Evolutionary conservation across 768 basidiomycete genomes (phyloP).

Genomic region (Gloeopeniophorella convolvens): DNA sequence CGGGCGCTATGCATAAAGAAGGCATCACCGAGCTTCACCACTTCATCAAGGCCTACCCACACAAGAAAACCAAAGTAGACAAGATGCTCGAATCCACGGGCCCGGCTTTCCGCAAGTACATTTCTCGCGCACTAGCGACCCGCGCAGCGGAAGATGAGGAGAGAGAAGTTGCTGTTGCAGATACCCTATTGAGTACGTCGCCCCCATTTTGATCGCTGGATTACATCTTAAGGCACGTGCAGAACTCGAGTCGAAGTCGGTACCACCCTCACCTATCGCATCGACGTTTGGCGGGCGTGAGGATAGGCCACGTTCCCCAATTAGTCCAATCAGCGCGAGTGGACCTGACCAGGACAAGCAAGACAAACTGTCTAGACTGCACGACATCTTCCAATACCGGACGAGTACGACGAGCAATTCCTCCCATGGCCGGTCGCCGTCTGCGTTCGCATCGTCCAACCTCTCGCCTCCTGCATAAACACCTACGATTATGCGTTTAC

Average conservation of each 20-base stretch:
- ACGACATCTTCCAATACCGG: conserved; percentile 80
- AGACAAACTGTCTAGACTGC: conserved; percentile 66
- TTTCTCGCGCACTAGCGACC: conserved; percentile 79
- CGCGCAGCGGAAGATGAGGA: conserved; percentile 85
- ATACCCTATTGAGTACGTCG: conserved; percentile 70
- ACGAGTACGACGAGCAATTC: conserved; percentile 53
- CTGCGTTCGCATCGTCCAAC: conserved; percentile 4
- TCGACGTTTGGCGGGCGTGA: conserved; percentile 1
- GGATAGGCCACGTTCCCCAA: conserved; percentile 18
- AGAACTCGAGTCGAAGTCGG: conserved; percentile 22
- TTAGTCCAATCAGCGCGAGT: conserved; percentile 19
- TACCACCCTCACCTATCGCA: neutral
- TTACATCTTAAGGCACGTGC: neutral
- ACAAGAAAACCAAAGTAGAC: conserved; percentile 76
- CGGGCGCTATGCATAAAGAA: conserved; percentile 85
- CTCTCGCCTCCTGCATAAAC: conserved; percentile 10
- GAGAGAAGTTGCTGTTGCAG: conserved; percentile 72
- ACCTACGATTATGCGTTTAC: neutral
- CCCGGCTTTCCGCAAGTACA: conserved; percentile 86
- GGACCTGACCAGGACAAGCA: conserved; percentile 35
- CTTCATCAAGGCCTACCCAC: conserved; percentile 86
- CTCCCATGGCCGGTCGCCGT: conserved; percentile 26
- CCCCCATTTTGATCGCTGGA: neutral
- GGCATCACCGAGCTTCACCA: conserved; percentile 93
- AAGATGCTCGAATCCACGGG: conserved; percentile 87